These are phyloP conservation scores for Schwanniomyces pseudopolymorphus DNA, from an alignment of 805 yeast genomes.

Conservation along the genomic window DNA sequence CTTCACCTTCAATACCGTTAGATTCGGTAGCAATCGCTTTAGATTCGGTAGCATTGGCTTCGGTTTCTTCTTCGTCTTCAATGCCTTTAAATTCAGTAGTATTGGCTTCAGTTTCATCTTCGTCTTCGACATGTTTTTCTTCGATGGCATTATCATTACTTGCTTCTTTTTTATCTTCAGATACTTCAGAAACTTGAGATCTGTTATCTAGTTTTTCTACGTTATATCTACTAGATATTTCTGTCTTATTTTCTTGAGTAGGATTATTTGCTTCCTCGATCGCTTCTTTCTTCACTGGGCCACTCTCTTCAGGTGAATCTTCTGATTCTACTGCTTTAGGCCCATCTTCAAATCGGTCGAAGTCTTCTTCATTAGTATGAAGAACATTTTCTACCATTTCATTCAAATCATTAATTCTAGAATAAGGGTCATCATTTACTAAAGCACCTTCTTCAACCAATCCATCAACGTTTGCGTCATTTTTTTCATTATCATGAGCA, in stretches of 20 bases:
- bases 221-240: not conserved
- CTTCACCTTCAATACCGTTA: not conserved
- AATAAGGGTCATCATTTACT: slow-evolving; percentile 48
- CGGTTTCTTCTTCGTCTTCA: slow-evolving; percentile 1
- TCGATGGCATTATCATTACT: not conserved
- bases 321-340: not conserved
- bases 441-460: slow-evolving; percentile 59
- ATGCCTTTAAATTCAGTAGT: not conserved
- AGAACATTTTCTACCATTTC: slow-evolving; percentile 50
- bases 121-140: not conserved
- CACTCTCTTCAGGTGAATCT: not conserved
- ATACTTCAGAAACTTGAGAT: too few relatives aligned
- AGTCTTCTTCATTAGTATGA: slow-evolving; percentile 11
- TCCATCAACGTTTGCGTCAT: slow-evolving; percentile 34
- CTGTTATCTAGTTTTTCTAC: too few relatives aligned
- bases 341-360: not conserved
- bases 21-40: too few relatives aligned
- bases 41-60: too few relatives aligned
- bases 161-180: not conserved
- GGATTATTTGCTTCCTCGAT: not conserved
- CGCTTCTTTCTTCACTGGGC: not conserved
- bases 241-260: slow-evolving; percentile 1
- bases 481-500: slow-evolving; percentile 28
- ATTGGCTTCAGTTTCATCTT: not conserved
- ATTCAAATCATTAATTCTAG: slow-evolving; percentile 48